Conservation (phyloP, 208 protist species). For the Naegleria fowleri region DNA sequence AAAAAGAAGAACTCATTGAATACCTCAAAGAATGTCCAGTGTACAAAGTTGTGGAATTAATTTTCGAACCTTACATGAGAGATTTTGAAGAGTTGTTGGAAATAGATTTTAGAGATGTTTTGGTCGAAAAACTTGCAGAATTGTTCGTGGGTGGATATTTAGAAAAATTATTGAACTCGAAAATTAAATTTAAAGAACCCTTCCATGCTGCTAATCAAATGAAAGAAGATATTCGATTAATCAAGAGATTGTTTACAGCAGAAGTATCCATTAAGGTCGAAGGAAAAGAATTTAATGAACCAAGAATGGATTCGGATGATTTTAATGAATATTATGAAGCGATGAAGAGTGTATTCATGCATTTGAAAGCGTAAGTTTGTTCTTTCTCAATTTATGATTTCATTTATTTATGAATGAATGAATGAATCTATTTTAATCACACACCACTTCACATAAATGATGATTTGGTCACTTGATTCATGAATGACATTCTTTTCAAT, state of each 20-base stretch:
- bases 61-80: background rate
- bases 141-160: background rate
- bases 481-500: background rate
- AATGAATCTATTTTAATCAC: too few relatives aligned
- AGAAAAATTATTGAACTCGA: background rate
- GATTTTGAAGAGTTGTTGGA: background rate
- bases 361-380: conserved; percentile 8
- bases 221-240: background rate
- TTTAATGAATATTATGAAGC: background rate
- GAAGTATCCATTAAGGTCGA: background rate
- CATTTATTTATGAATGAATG: too few relatives aligned
- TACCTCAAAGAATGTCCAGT: background rate
- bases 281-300: background rate
- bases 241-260: background rate
- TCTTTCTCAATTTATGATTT: too few relatives aligned
- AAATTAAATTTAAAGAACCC: background rate
- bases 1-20: background rate
- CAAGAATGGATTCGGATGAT: background rate
- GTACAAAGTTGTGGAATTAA: background rate
- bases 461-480: background rate
- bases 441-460: too few relatives aligned
- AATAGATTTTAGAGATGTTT: background rate
- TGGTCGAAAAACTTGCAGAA: background rate
- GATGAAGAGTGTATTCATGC: background rate
- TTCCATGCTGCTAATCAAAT: background rate